phyloP scores from a whole-genome alignment of 495 filamentous ascomycete species.

The Penicillium goetzii region DNA sequence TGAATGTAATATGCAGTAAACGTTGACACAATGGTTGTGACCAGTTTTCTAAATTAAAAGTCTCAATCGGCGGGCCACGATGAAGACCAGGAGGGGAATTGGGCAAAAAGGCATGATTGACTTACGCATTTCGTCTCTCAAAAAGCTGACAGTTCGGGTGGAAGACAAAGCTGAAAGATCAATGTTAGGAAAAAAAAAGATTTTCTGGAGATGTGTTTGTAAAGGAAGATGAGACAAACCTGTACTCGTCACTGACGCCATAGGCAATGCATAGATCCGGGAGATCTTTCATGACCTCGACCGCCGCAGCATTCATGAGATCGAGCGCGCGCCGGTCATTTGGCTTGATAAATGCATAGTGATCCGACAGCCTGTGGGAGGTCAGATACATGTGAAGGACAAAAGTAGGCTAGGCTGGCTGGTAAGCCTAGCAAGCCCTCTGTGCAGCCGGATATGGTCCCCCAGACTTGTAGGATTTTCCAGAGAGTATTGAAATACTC shows the following conservation, averaged over 20 bases:
- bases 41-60: conserved; percentile 67
- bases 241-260: conserved; percentile 92
- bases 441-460: background rate
- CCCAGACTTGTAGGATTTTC: background rate
- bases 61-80: background rate
- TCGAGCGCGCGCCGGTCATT: conserved; percentile 87
- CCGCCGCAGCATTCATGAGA: conserved; percentile 92
- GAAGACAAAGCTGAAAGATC: conserved; percentile 73
- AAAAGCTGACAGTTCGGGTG: conserved; percentile 80
- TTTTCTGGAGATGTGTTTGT: background rate
- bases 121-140: conserved; percentile 80
- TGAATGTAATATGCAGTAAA: conserved; percentile 92
- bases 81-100: background rate
- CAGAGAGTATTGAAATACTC: background rate
- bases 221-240: conserved; percentile 47
- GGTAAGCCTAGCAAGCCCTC: background rate
- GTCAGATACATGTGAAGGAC: conserved; percentile 11
- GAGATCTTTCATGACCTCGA: conserved; percentile 79
- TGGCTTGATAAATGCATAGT: conserved; percentile 85
- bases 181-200: background rate
- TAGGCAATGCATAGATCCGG: conserved; percentile 87
- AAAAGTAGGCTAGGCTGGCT: background rate
- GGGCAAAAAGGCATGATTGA: conserved; percentile 9
- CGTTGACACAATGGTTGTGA: conserved; percentile 85
- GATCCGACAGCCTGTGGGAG: conserved; percentile 66